Percentiles rank a stretch among this genome's conserved stretches.
phyloP scores from a whole-genome alignment of 169 alveolate genomes.

The Plasmodium ovale region DNA sequence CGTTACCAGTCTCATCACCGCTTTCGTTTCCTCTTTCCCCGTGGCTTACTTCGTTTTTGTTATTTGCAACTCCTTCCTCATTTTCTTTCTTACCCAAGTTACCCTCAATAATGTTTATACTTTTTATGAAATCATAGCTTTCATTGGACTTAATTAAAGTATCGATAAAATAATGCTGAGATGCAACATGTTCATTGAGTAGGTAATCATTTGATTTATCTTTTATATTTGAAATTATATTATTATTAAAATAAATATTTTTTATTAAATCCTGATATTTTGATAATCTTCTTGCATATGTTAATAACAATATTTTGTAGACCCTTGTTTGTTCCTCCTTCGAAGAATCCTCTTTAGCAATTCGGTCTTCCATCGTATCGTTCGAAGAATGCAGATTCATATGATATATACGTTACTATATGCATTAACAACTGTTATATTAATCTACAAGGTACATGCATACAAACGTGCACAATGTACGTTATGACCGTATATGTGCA shows the following conservation, averaged over 20 bases:
- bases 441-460: too few species aligned
- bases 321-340: slow-evolving; percentile 69
- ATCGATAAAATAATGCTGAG: slow-evolving; percentile 65
- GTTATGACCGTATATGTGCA: too few species aligned
- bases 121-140: slow-evolving; percentile 43
- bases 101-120: slow-evolving; percentile 10
- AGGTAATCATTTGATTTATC: slow-evolving; percentile 23
- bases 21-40: not conserved
- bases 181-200: slow-evolving; percentile 55
- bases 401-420: too few species aligned
- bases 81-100: slow-evolving; percentile 20
- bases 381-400: too few species aligned
- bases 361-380: too few species aligned
- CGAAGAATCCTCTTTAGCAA: slow-evolving; percentile 5
- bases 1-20: not conserved
- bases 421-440: too few species aligned
- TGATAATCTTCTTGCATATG: slow-evolving; percentile 46
- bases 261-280: slow-evolving; percentile 59
- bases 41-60: not conserved
- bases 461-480: too few species aligned
- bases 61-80: not conserved
- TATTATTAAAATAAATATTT: slow-evolving; percentile 61
- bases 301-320: slow-evolving; percentile 59
- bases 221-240: slow-evolving; percentile 16
- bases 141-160: slow-evolving; percentile 73